These are phyloP conservation scores for Xylariaceae sp. DNA, from an alignment of 2,329 filamentous ascomycete species.

Conservation along the genomic window DNA sequence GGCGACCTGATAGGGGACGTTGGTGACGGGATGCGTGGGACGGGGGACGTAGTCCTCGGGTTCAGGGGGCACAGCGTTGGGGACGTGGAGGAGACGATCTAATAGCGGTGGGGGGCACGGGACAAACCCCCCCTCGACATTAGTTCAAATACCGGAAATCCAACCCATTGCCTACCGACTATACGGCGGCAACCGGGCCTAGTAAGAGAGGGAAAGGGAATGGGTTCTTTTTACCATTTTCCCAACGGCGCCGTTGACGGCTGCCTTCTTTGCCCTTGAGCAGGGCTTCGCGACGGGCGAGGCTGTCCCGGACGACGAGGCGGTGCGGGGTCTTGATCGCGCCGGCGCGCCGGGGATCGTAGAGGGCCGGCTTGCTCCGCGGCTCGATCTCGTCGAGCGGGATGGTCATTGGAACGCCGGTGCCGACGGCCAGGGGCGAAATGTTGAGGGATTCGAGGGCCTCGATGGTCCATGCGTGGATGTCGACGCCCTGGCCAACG, in stretches of 20 bases:
- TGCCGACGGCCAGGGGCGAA: constrained; percentile 52
- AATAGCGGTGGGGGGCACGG: not conserved
- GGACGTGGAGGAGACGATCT: constrained; percentile 85
- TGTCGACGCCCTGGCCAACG: constrained; percentile 42
- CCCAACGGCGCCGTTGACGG: constrained; percentile 81
- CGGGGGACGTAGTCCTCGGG: constrained; percentile 77
- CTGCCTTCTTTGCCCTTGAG: constrained; percentile 89
- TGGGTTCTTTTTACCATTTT: constrained; percentile 66
- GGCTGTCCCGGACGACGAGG: constrained; percentile 49
- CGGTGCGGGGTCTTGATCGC: constrained; percentile 36
- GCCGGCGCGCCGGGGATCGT: constrained; percentile 25
- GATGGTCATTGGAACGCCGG: constrained; percentile 63
- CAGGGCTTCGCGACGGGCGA: constrained; percentile 63
- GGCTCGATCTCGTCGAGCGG: constrained; percentile 68
- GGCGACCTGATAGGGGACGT: constrained; percentile 84
- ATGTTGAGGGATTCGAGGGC: constrained; percentile 52
- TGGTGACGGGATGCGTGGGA: constrained; percentile 72
- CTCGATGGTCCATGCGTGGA: constrained; percentile 62
- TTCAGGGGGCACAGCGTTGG: constrained; percentile 75
- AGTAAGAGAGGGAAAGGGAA: constrained; percentile 5
- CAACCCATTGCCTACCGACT: not conserved
- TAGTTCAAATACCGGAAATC: not conserved
- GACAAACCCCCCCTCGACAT: not conserved
- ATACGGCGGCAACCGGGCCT: not conserved
- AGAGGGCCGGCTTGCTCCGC: constrained; percentile 27